Evolutionary conservation across 2,329 filamentous ascomycete species (phyloP), one percentile per base, ranked within the genome.

Genomic region (Paracoccidioides lutzii): DNA sequence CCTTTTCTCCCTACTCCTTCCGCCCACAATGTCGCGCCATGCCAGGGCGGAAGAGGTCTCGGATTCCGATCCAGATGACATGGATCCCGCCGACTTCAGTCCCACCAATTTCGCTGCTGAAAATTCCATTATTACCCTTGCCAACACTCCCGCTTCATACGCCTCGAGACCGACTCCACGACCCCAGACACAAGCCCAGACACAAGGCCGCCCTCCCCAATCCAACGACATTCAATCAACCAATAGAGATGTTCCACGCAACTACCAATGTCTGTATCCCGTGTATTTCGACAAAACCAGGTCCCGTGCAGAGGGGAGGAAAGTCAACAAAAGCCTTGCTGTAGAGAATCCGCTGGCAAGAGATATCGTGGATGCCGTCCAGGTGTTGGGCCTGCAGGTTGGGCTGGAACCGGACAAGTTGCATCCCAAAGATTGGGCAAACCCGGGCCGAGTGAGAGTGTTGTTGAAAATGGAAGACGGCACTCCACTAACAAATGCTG

Each of bases 351-450:
- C 93, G 33, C 79, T 98, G 44, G 93, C 93, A 6, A 81, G 87
- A 65, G 88, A 93, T 66, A 90, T 98, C 67, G 85, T 90, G 46
- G 85, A 88, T 67, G 91, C 90, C n/a, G 87, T 87, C 70, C 83
- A 84, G 44, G 73, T 78, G 48, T 78, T 95, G 58, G 81, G 84
- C 5, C 54, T 76, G 57, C 65, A 66, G 37, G 68, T 71, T n/a
- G 83, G 93, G 6, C 86, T 96, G 69, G 93, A 98, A 74, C 88
- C 90, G 0, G 86, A 87, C 67, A 95, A 95, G 76, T 80, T 83
- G 58, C 93, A 98, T 72, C 93, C 93, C 5, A 91, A 93, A 74
- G 93, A 98, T 76, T 98, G 93, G 93, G 85, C 86, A 56, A 98
- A 98, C 75, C 93, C 93, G 10, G 93, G 93, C 3, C 80, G 93